Evolutionary conservation across 345 rosid genomes (phyloP).

Genomic region (Camelina hispida): DNA sequence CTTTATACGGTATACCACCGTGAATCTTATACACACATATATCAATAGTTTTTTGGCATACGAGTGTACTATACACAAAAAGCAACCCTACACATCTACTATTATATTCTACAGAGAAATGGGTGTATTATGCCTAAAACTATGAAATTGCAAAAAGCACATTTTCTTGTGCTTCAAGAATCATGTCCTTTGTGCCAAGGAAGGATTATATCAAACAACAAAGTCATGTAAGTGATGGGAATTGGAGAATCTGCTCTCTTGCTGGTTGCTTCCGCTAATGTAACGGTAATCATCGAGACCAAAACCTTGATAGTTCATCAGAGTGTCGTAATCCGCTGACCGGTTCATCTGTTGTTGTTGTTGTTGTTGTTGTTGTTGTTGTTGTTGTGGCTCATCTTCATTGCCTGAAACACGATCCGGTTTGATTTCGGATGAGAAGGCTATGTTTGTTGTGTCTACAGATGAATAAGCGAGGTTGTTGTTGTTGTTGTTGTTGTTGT

Average conservation of each 20-base stretch:
- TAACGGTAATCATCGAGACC: slow-evolving; percentile 78
- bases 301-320: slow-evolving; percentile 60
- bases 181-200: slow-evolving; percentile 17
- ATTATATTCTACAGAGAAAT: slow-evolving; percentile 17
- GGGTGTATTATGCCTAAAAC: slow-evolving; percentile 34
- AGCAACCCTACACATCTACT: slow-evolving; percentile 34
- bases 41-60: slow-evolving; percentile 28
- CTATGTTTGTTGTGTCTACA: slow-evolving; percentile 31
- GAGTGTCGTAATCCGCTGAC: slow-evolving; percentile 56
- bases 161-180: slow-evolving; percentile 43
- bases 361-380: slow-evolving; percentile 32
- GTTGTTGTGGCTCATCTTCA: slow-evolving; percentile 38
- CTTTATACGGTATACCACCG: slow-evolving; percentile 33
- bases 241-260: slow-evolving; percentile 62
- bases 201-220: slow-evolving; percentile 56
- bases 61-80: slow-evolving; percentile 36
- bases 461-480: slow-evolving; percentile 31
- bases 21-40: slow-evolving; percentile 36
- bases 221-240: slow-evolving; percentile 84
- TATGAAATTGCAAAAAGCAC: slow-evolving; percentile 34
- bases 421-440: slow-evolving; percentile 34
- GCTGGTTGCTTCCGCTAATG: slow-evolving; percentile 58
- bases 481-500: no score
- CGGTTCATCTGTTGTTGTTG: slow-evolving; percentile 49
- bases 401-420: slow-evolving; percentile 24